Evolutionary conservation across 306 rosid genomes (phyloP).

Genomic region (Gleditsia sinensis): DNA sequence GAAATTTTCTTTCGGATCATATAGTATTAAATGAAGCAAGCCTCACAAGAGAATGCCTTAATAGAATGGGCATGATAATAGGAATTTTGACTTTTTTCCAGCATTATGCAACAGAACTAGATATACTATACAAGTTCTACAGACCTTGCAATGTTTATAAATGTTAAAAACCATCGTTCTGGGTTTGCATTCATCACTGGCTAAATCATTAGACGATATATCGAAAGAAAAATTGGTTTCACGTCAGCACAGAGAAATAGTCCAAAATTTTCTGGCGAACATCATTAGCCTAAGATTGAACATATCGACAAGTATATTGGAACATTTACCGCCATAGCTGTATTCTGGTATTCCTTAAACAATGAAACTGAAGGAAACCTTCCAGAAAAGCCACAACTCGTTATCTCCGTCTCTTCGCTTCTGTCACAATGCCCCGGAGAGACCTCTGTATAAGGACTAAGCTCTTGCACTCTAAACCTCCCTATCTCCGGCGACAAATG

Average conservation of each 20-base stretch:
- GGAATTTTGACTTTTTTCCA: neutral
- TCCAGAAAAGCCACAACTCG: constrained; percentile 68
- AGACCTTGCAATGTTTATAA: neutral
- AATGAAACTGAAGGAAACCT: constrained; percentile 82
- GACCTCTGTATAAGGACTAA: constrained; percentile 44
- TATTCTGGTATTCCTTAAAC: constrained; percentile 87
- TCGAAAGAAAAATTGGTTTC: neutral
- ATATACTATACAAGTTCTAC: neutral
- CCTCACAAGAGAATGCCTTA: neutral
- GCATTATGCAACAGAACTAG: neutral
- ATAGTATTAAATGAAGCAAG: neutral
- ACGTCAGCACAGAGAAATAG: neutral
- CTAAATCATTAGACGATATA: neutral
- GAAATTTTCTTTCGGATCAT: neutral
- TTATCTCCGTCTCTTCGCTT: constrained; percentile 45
- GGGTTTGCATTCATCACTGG: neutral
- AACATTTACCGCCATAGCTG: constrained; percentile 86
- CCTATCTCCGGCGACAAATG: constrained; percentile 62
- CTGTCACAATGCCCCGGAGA: constrained; percentile 44
- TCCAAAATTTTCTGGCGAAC: neutral
- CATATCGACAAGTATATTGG: neutral
- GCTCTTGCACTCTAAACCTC: constrained; percentile 32
- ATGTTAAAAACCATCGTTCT: neutral
- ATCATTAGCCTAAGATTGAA: neutral
- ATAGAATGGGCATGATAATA: neutral